Base-by-base conservation (phyloP, 306 rosid species). In the Quercus aquifolioides region DNA sequence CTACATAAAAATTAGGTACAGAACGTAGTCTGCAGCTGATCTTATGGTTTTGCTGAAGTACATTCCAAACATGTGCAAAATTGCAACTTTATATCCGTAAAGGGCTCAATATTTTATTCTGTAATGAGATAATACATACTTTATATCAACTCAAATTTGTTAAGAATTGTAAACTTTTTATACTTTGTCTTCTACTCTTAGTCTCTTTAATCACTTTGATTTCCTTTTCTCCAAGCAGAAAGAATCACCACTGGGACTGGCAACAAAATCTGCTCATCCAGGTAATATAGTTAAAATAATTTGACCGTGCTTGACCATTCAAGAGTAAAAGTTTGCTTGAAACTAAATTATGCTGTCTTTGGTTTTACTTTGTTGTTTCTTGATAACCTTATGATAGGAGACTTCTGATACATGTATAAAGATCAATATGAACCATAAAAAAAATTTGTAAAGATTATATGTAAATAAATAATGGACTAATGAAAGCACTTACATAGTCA, bases 181-280 rank as follows among this genome's bases (percentile, higher is more conserved):
- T 63, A 4, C 3, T 30, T 14, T 63, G 33, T 26, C 17, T 64
- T 64, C 70, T 28, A 38, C 13, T 4, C 20, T 58, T 3, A 33
- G 67, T 46, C 56, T 11, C 54, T 33, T 23, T 82, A 30, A 33
- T 52, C 10, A 31, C 43, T 58, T 15, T 68, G 33, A 30, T 26
- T 63, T 85, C 41, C 4, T 60, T 68, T 75, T 76, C 4, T 80
- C n/a, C 31, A 38, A 83, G 84, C 89, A 94, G 98, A 94, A 89
- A 80, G 97, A 94, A 80, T 78, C 97, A 1, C 98, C 98, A 18
- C 56, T 88, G 8, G 96, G 97, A 65, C 58, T 77, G 78, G 80
- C 90, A 55, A 90, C 98, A 3, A 85, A 88, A 71, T 94, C 98
- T 74, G 98, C 98, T 60, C 97, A 92, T 83, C 98, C 98, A 69